Evolutionary conservation across 495 filamentous ascomycete species (phyloP).

Genomic region (Terfezia claveryi): DNA sequence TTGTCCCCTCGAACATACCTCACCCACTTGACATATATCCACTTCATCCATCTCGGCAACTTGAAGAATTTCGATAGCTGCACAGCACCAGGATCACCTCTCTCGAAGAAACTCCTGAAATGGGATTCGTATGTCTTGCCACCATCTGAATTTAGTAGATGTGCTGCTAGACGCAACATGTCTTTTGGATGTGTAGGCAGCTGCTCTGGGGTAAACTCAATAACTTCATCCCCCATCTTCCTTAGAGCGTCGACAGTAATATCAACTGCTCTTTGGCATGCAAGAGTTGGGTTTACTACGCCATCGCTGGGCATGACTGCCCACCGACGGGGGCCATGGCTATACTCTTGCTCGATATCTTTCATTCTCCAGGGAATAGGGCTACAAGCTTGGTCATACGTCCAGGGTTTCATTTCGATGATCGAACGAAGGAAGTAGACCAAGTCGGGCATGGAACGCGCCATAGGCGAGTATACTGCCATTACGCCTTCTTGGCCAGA

Average conservation of each 20-base stretch:
- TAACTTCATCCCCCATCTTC: slow-evolving; percentile 51
- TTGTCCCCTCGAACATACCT: slow-evolving; percentile 56
- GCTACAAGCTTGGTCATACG: slow-evolving; percentile 68
- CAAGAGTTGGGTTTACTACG: slow-evolving; percentile 71
- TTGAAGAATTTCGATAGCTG: slow-evolving; percentile 50
- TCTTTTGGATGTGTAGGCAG: slow-evolving; percentile 36
- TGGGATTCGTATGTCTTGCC: slow-evolving; percentile 45
- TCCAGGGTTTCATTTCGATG: slow-evolving; percentile 74
- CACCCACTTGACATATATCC: slow-evolving; percentile 71
- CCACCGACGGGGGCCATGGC: slow-evolving; percentile 29
- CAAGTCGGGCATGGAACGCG: slow-evolving; percentile 65
- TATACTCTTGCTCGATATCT: slow-evolving; percentile 31
- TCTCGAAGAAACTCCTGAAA: slow-evolving; percentile 49
- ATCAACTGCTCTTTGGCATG: slow-evolving; percentile 56
- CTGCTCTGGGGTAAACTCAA: slow-evolving; percentile 35
- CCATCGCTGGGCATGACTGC: slow-evolving; percentile 65
- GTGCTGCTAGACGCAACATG: slow-evolving; percentile 56
- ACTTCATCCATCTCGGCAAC: slow-evolving; percentile 56
- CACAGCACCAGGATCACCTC: slow-evolving; percentile 54
- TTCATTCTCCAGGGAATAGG: slow-evolving; percentile 56
- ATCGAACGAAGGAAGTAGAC: slow-evolving; percentile 64
- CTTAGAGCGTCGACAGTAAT: slow-evolving; percentile 44
- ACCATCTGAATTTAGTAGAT: slow-evolving; percentile 72
- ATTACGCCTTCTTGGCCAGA: slow-evolving; percentile 80
- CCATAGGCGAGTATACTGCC: slow-evolving; percentile 84